Base-by-base conservation (phyloP, 2,329 filamentous ascomycete species). In the Phoma sp. region DNA sequence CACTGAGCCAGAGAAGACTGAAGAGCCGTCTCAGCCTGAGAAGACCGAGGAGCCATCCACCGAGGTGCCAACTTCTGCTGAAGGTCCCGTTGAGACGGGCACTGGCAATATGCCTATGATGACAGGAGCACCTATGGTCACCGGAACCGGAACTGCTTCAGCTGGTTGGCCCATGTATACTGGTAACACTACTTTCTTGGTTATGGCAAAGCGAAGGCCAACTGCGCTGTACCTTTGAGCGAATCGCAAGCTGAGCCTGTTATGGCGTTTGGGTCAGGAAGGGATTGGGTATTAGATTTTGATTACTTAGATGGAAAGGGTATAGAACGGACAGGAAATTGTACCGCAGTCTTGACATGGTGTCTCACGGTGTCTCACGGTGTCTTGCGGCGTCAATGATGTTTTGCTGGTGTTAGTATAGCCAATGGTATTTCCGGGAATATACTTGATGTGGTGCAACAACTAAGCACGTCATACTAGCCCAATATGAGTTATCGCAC, bases 151-250 rank as follows among this genome's bases (percentile, higher is more conserved):
- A 23, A 58, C 52, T 25, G 52, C 38, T 36, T 58, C 52, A n/a
- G 45, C 25, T 23, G 58, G 55, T 13, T 58, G 43, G 37, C 48
- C 52, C 3, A 54, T 48, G 37, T 35, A 40, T 10, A 54, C 58
- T 18, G 58, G 55, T 11, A 61, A 61, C 47, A 49, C 55, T 14
- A 61, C 58, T 10, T 58, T 61, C 33, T 33, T 61, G 29, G 55
- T 30, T 23, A 58, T 61, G 55, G 52, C 52, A 7, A 47, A 52
- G 36, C 53, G 58, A 29, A 48, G 45, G 29, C 58, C 58, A 9
- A 61, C 58, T 18, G 47, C 46, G 14, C 33, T 55, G 22, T 47
- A 47, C 14, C 30, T 55, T 3, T 55, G 13, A 37, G 24, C 5
- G 3, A n/a, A 3, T n/a, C 14, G 9, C n/a, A 8, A 25, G 7